phyloP scores from a whole-genome alignment of 1,284 basidiomycete species.

The Ganoderma meredithae region DNA sequence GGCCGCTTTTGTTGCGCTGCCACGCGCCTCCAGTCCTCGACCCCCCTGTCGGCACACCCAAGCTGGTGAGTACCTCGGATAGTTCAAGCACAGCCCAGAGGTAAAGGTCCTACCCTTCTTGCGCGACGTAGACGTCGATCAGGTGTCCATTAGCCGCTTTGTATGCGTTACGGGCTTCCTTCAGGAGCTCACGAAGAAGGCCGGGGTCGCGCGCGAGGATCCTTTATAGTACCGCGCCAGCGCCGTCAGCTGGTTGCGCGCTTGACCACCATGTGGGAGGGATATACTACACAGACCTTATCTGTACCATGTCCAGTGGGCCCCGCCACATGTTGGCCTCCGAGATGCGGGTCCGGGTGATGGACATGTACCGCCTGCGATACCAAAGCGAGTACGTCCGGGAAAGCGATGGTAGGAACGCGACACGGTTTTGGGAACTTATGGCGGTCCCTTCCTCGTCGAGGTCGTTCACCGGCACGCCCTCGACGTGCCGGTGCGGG shows the following conservation, averaged over 20 bases:
- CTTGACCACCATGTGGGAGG: not conserved
- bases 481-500: slow-evolving; percentile 11
- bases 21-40: slow-evolving; percentile 28
- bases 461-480: slow-evolving; percentile 14
- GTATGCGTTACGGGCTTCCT: slow-evolving; percentile 39
- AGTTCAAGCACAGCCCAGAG: not conserved
- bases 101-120: slow-evolving; percentile 20
- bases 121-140: slow-evolving; percentile 27
- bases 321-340: slow-evolving; percentile 36
- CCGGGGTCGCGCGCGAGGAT: slow-evolving; percentile 32
- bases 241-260: not conserved
- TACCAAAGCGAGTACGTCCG: slow-evolving; percentile 58
- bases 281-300: slow-evolving; percentile 31
- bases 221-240: too few relatives aligned
- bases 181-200: slow-evolving; percentile 38
- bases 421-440: slow-evolving; percentile 41
- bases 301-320: slow-evolving; percentile 31
- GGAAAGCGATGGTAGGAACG: slow-evolving; percentile 56
- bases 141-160: slow-evolving; percentile 32
- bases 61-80: not conserved
- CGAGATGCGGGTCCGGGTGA: slow-evolving; percentile 46
- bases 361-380: slow-evolving; percentile 53
- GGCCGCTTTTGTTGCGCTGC: slow-evolving; percentile 31
- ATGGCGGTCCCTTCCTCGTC: slow-evolving; percentile 24
- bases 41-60: slow-evolving; percentile 7